phyloP scores from a whole-genome alignment of 768 basidiomycete genomes.

The Boletus vermiculosoides region DNA sequence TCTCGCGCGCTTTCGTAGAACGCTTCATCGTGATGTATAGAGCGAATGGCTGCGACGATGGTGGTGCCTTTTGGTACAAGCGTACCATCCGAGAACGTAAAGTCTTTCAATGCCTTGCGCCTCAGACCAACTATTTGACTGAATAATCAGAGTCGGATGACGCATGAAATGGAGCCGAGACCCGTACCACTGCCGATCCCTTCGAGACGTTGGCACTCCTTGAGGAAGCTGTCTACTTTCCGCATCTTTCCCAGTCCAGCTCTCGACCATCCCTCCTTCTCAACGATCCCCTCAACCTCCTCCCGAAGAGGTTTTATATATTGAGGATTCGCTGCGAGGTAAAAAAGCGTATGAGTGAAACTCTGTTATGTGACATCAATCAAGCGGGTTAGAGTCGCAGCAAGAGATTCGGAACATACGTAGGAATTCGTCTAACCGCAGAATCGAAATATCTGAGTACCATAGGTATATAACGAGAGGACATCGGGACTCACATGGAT shows the following conservation, averaged over 20 bases:
- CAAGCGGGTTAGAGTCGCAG: not conserved
- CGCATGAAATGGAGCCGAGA: not conserved
- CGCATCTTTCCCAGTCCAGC: constrained; percentile 28
- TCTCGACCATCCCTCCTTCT: constrained; percentile 6
- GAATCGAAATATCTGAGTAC: not conserved
- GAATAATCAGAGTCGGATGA: not conserved
- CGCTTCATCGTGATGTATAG: too few relatives aligned
- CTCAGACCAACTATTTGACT: constrained; percentile 32
- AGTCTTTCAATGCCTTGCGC: too few relatives aligned
- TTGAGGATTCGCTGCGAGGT: constrained; percentile 36
- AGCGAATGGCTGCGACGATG: too few relatives aligned
- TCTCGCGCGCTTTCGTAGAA: too few relatives aligned
- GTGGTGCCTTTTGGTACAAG: too few relatives aligned
- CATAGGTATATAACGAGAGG: not conserved
- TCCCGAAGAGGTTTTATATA: constrained; percentile 35
- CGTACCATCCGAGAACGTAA: too few relatives aligned
- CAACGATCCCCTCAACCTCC: not conserved
- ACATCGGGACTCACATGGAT: not conserved
- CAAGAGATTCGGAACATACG: not conserved
- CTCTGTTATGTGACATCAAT: constrained; percentile 17
- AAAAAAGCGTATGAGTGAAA: constrained; percentile 29
- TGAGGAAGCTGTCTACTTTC: constrained; percentile 40
- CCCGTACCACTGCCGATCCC: constrained; percentile 22
- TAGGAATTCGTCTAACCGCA: not conserved
- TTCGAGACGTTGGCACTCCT: constrained; percentile 9